Evolutionary conservation across 441 rosid genomes (phyloP).

Genomic region (Manihot esculenta): DNA sequence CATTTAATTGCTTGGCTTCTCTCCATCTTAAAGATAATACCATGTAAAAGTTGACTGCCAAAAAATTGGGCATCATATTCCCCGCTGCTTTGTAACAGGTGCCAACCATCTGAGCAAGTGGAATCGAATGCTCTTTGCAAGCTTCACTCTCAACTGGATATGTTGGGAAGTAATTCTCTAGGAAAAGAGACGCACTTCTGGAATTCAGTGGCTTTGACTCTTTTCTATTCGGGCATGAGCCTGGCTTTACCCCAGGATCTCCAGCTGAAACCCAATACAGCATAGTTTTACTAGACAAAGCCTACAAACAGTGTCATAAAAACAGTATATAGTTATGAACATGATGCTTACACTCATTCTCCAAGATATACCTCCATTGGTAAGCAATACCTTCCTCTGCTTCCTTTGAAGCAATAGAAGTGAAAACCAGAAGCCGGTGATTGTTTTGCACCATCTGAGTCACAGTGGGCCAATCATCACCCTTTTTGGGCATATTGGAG

Average conservation of each 20-base stretch:
- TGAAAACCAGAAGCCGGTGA: slow-evolving; percentile 79
- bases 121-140: slow-evolving; percentile 86
- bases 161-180: slow-evolving; percentile 90
- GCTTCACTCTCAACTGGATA: slow-evolving; percentile 76
- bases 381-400: slow-evolving; percentile 96
- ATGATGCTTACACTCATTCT: slow-evolving; percentile 65
- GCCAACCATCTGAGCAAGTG: slow-evolving; percentile 73
- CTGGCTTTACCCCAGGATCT: slow-evolving; percentile 81
- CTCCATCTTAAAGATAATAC: slow-evolving; percentile 35
- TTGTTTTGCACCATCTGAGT: slow-evolving; percentile 77
- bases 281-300: slow-evolving; percentile 11
- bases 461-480: slow-evolving; percentile 92
- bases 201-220: slow-evolving; percentile 71
- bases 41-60: slow-evolving; percentile 96
- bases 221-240: slow-evolving; percentile 86
- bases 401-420: slow-evolving; percentile 87
- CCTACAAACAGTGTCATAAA: background rate
- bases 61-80: slow-evolving; percentile 72
- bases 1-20: slow-evolving; percentile 1
- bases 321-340: background rate
- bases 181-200: slow-evolving; percentile 65
- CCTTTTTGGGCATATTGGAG: slow-evolving; percentile 79
- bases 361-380: slow-evolving; percentile 88
- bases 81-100: slow-evolving; percentile 85
- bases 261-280: slow-evolving; percentile 64